Percentiles rank a stretch among this genome's conserved stretches.
Conservation (phyloP, 202 grass and related monocot species). For the Elaeis oleifera region DNA sequence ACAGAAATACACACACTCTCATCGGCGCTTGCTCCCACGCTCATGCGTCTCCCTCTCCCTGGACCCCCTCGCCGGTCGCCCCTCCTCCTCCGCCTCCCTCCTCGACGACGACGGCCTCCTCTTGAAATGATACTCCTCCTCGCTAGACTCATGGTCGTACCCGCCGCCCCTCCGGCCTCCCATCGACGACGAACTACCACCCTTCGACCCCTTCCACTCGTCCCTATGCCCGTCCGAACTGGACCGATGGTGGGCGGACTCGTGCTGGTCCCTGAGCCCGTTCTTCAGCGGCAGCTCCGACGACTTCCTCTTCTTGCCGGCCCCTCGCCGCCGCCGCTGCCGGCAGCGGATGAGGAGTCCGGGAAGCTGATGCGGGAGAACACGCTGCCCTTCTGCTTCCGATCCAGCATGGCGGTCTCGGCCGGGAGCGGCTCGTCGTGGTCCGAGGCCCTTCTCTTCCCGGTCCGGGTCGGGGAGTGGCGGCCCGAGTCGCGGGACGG, state of each 20-base stretch:
- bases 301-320: constrained; percentile 45
- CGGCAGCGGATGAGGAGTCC: constrained; percentile 26
- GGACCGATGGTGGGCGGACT: background rate
- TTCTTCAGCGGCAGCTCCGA: constrained; percentile 25
- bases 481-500: constrained; percentile 34
- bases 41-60: constrained; percentile 35
- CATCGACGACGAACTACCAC: background rate
- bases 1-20: background rate
- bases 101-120: constrained; percentile 38
- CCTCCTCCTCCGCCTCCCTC: constrained; percentile 38
- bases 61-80: constrained; percentile 38
- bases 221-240: constrained; percentile 7
- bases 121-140: constrained; percentile 94
- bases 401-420: constrained; percentile 20
- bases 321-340: constrained; percentile 6
- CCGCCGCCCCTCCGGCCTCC: constrained; percentile 37
- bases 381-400: constrained; percentile 77
- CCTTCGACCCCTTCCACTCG: constrained; percentile 10
- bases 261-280: constrained; percentile 26
- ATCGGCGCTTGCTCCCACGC: constrained; percentile 37
- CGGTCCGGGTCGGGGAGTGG: constrained; percentile 37
- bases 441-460: constrained; percentile 61
- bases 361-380: constrained; percentile 97
- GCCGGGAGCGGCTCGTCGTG: constrained; percentile 34
- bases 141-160: constrained; percentile 44